Evolutionary conservation across 768 basidiomycete species (phyloP), one percentile per base, ranked within the genome.

Genomic region (Amanita jacksonii): DNA sequence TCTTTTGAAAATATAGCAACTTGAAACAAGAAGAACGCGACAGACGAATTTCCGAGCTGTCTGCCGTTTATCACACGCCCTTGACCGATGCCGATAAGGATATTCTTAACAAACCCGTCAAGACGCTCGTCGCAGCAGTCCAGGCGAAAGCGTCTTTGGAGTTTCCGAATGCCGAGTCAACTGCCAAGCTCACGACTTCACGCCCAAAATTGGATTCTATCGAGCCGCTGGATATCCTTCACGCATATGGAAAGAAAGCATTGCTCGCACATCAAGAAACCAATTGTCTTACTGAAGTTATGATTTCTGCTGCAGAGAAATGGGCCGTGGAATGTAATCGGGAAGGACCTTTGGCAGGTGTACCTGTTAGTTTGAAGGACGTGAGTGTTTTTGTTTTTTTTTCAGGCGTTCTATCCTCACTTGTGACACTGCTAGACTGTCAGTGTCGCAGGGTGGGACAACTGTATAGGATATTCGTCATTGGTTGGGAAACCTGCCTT

Each of bases 331-430:
- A 62, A 10, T 70, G 63, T 19, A 58, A 62, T 23, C 51, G 48
- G 31, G 48, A 62, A 10, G 67, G 65, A 1, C 72, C 76, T 1
- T 59, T 81, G 6, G 74, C 77, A 5, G 77, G 79, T 12, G 64
- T 81, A 1, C 80, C 79, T 8, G 63, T 81, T 16, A 77, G 74
- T 33, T 51, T 79, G 44, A 80, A 80, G 58, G 77, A 79, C 52
- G 59, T 59, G 51, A 31, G 62, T 62, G 38, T 15, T 41, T 49
- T 25, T 33, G 45, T 25, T 36, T n/a, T 9, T 4, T 12, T 8
- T 20, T 19, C n/a, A 18, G 4, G 27, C 12, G 7, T 28, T 15
- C 9, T 36, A 4, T 9, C 34, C 9, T 19, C 8, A 18, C n/a
- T 2, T 36, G 9, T 28, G 15, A 9, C 37, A n/a, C 32, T 18